Percentiles rank a stretch among this genome's conserved stretches.
Evolutionary conservation across 305 asterid genomes (phyloP).

Genomic region (Fraxinus albicans): DNA sequence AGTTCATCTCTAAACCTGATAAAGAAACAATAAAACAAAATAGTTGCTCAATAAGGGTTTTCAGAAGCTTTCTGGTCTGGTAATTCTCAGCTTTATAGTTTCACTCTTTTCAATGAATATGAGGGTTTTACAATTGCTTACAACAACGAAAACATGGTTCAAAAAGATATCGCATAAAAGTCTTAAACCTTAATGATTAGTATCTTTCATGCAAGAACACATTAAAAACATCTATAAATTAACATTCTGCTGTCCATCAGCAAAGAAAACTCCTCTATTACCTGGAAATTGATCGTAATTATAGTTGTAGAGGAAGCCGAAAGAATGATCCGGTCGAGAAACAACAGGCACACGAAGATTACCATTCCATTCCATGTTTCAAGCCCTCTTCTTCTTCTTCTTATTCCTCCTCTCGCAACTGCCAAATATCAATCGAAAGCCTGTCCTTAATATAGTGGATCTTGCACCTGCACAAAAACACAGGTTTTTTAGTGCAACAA

Average conservation of each 20-base stretch:
- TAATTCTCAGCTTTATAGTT: neutral
- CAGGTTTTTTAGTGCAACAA: conserved; percentile 10
- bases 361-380: conserved; percentile 56
- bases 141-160: neutral
- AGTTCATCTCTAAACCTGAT: conserved; percentile 66
- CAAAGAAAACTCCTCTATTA: neutral
- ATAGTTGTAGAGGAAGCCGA: conserved; percentile 39
- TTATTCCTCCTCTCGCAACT: neutral
- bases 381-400: neutral
- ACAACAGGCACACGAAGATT: conserved; percentile 40
- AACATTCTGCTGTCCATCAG: neutral
- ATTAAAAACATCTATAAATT: neutral
- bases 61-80: neutral
- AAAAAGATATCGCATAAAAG: neutral
- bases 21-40: neutral
- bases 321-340: conserved; percentile 35
- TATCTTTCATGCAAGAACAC: neutral
- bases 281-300: conserved; percentile 49
- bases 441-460: neutral
- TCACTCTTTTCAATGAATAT: neutral
- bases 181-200: neutral
- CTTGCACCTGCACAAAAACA: neutral
- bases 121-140: neutral
- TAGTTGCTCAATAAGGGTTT: neutral
- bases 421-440: neutral